Evolutionary conservation across 116 monocot genomes (phyloP).

Genomic region (Trichopus zeylanicus): DNA sequence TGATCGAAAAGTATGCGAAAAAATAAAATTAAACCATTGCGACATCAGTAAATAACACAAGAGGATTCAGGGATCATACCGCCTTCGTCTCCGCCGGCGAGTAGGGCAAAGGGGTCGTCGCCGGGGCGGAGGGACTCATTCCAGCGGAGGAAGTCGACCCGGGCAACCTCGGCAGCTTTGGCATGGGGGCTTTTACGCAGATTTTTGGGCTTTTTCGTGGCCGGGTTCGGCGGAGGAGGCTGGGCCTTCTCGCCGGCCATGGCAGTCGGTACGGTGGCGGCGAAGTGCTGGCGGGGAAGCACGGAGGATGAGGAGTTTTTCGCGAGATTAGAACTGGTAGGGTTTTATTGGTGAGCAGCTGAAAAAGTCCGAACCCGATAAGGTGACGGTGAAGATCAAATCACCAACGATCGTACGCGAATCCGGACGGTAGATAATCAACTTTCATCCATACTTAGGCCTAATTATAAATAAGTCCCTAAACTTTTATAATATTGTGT

Average conservation of each 20-base stretch:
- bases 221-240: background rate
- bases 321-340: background rate
- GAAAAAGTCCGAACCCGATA: no score
- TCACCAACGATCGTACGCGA: no score
- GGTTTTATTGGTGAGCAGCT: background rate
- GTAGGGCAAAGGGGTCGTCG: conserved; percentile 44
- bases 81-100: conserved; percentile 61
- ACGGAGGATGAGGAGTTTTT: background rate
- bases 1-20: background rate
- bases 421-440: no score
- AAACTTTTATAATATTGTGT: no score
- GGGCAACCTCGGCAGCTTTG: background rate
- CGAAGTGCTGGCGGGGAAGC: background rate
- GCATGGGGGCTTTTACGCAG: background rate
- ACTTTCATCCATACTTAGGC: no score
- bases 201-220: conserved; percentile 11
- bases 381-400: no score
- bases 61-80: conserved; percentile 16
- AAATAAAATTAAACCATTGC: background rate
- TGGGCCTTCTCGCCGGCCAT: conserved; percentile 8
- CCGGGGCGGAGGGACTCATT: conserved; percentile 18
- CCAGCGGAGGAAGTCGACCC: conserved; percentile 24
- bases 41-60: background rate
- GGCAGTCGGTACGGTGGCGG: background rate
- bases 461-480: no score